These are phyloP conservation scores for Grigorovia humatica DNA, from an alignment of 805 yeast genomes.

Conservation along the genomic window DNA sequence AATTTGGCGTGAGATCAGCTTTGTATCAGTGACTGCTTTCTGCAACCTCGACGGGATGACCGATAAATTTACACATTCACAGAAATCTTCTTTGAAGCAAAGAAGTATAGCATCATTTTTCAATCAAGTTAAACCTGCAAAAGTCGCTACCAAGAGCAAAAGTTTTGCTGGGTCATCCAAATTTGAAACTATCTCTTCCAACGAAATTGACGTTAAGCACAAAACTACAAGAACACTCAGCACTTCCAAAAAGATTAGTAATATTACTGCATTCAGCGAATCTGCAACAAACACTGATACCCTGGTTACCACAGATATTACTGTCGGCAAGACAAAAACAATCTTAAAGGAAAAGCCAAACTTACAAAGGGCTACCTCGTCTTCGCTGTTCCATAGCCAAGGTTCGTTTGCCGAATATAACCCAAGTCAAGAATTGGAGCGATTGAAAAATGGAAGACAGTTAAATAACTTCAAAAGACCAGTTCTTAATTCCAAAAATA, in stretches of 20 bases:
- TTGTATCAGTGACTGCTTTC: not conserved
- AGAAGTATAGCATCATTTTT: slow-evolving; percentile 10
- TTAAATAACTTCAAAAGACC: slow-evolving; percentile 20
- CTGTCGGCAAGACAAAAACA: not conserved
- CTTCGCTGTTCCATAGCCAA: slow-evolving; percentile 12
- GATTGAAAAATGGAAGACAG: slow-evolving; percentile 12
- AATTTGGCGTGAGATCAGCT: not conserved
- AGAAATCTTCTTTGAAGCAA: slow-evolving; percentile 4
- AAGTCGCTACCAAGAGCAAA: not conserved
- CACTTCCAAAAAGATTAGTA: not conserved
- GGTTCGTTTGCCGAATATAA: slow-evolving; percentile 29
- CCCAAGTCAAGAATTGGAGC: slow-evolving; percentile 16
- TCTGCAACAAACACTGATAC: not conserved
- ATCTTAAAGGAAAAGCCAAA: not conserved
- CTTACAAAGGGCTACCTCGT: slow-evolving; percentile 3
- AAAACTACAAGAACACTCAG: not conserved
- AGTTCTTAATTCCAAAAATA: not conserved
- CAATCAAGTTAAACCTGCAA: not conserved
- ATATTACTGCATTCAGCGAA: not conserved
- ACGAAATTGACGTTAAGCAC: not conserved
- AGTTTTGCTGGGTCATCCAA: not conserved
- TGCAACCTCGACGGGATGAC: not conserved
- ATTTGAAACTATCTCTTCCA: not conserved
- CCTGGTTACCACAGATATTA: not conserved
- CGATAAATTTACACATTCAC: not conserved